Percentiles rank a stretch among this genome's conserved stretches.
Evolutionary conservation across 2,329 filamentous ascomycete species (phyloP).

Genomic region (Trichophyton verrucosum): DNA sequence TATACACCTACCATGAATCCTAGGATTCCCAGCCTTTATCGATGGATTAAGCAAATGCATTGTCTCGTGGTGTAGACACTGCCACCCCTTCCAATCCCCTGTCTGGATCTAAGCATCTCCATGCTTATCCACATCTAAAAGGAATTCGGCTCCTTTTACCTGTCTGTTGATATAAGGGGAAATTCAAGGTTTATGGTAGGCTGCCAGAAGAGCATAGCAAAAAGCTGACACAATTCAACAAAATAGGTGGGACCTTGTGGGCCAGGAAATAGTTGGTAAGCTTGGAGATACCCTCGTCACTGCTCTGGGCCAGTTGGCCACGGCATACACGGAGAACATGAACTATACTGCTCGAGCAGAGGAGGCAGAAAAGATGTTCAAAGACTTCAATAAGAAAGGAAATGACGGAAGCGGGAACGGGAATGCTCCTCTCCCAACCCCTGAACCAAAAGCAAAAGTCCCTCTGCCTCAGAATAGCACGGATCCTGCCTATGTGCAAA

Average conservation of each 20-base stretch:
- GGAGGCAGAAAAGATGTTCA: neutral
- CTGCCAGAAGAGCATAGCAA: no score
- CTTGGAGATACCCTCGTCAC: neutral
- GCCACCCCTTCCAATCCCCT: no score
- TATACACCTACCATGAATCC: no score
- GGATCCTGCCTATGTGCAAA: neutral
- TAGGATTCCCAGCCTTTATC: no score
- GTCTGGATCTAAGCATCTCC: no score
- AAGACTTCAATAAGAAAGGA: neutral
- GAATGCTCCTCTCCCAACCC: neutral
- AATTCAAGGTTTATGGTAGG: no score
- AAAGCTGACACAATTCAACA: neutral
- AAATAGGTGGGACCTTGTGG: neutral
- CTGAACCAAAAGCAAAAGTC: neutral
- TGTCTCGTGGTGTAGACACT: no score
- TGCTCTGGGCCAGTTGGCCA: neutral
- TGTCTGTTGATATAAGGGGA: no score
- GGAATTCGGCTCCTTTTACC: no score
- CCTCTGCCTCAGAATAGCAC: neutral
- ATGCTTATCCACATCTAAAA: no score
- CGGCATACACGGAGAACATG: neutral
- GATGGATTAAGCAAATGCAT: no score
- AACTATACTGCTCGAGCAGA: neutral
- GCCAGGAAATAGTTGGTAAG: neutral
- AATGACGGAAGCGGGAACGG: neutral